Evolutionary conservation across 2,329 filamentous ascomycete genomes (phyloP), one percentile per base, ranked within the genome.

Genomic region (Penicillium psychrosexuale): DNA sequence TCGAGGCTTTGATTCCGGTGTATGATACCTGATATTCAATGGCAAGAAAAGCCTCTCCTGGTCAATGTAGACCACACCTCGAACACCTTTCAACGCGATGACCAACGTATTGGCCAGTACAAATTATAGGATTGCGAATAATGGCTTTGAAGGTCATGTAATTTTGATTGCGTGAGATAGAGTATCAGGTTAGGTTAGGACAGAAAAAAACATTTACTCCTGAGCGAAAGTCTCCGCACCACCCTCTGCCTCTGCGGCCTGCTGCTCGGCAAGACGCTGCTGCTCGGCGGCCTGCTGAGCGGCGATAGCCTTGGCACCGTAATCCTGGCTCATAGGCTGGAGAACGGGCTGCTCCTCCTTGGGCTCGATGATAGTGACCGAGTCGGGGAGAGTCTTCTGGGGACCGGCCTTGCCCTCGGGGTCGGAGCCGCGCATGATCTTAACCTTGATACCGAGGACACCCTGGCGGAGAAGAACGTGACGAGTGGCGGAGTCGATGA

Each of bases 401-500:
- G 93, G 92, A 69, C 94, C 91, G 73, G 91, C 87, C 88, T 99
- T 99, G 87, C 94, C 94, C 82, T 97, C 91, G 78, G 94, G 94
- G 84, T 99, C 94, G 71, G 91, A 94, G 77, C 94, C 94, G 79
- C 95, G 92, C 94, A 99, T 99, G 84, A 99, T 99, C 92, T 99
- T 99, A 81, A 99, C 94, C 88, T 99, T 99, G 84, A 99, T 99
- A 83, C 94, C 94, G 68, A 99, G 85, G 68, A 99, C 94, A 90
- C 94, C 94, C 85, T 99, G 94, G 82, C 95, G 90, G 80, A 99
- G 92, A 69, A 99, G 91, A 73, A 99, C 94, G 90, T 99, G 94
- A 73, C 94, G 94, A 75, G 94, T 97, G 71, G 95, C 95, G 74
- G 82, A 85, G 85, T 99, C 94, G 79, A 99, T 99, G 84, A 99